Evolutionary conservation across 805 yeast genomes (phyloP).

Genomic region (Saturnispora serradocipensis): DNA sequence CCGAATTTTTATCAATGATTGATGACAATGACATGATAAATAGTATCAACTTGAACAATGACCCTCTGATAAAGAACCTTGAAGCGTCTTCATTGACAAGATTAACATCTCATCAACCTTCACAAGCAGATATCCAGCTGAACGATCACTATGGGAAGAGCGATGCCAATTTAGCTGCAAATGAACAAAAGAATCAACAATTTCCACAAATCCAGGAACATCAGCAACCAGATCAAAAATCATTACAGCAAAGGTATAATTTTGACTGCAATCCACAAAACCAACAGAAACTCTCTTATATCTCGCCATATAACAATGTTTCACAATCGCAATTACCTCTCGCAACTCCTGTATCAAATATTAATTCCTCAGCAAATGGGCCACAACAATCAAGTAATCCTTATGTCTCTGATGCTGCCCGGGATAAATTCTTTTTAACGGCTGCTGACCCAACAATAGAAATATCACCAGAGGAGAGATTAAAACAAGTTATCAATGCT

Average conservation of each 20-base stretch:
- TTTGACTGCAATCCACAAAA: slow-evolving; percentile 5
- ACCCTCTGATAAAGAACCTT: slow-evolving; percentile 29
- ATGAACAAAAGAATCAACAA: slow-evolving; percentile 3
- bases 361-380: neutral
- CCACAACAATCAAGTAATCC: slow-evolving; percentile 13
- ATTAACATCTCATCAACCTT: slow-evolving; percentile 17
- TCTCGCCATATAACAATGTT: neutral
- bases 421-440: slow-evolving; percentile 86
- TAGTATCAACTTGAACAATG: slow-evolving; percentile 27
- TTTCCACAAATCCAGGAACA: slow-evolving; percentile 3
- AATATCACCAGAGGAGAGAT: slow-evolving; percentile 85
- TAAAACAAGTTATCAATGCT: slow-evolving; percentile 89
- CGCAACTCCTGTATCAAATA: neutral
- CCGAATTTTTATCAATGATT: slow-evolving; percentile 81
- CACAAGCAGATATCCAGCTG: slow-evolving; percentile 1
- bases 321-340: neutral
- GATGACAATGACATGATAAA: slow-evolving; percentile 72
- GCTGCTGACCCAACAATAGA: slow-evolving; percentile 97
- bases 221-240: slow-evolving; percentile 8
- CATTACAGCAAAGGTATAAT: slow-evolving; percentile 4
- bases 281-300: slow-evolving; percentile 3
- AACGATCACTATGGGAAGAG: neutral
- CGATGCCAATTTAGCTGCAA: neutral
- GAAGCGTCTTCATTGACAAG: slow-evolving; percentile 20
- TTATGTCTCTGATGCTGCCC: slow-evolving; percentile 60